Evolutionary conservation across 768 basidiomycete species (phyloP), one percentile per base, ranked within the genome.

Genomic region (Dioszegia aurantiaca): DNA sequence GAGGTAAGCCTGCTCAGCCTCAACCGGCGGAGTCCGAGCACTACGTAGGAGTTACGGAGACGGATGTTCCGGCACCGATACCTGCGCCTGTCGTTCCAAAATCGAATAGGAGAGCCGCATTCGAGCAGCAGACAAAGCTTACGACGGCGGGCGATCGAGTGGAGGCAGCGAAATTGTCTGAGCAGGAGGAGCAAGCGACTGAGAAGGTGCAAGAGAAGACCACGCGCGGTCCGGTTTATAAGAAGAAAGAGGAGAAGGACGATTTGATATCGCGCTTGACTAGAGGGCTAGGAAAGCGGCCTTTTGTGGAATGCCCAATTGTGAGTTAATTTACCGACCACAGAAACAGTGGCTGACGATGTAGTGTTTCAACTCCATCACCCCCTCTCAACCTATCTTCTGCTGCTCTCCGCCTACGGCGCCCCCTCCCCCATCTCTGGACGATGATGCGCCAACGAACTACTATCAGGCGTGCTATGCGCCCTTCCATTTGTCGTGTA

Each of bases 401-500:
- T 91, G 89, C 0, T 97, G 94, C 74, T 85, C 68, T 3, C 74
- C 74, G 2, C 69, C 72, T 28, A 55, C 60, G 4, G 26, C 47
- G 11, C 47, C 57, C 1, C 37, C 48, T 23, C 31, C 43, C 14
- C 28, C 14, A 1, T 23, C 19, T 10, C 21, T 41, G 3, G 56
- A 40, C 24, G 51, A 56, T 6, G 45, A 58, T 10, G 59, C 55
- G 30, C 51, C 67, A 61, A 44, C 54, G 28, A 59, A 60, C 36
- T 51, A 63, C 30, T 37, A 41, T 36, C 47, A 48, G 8, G 64
- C 70, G 2, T 98, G 94, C 69, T 94, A 88, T 85, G 88, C 85
- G 11, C 85, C 89, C 0, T 92, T 95, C 69, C 94, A 98, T 77
- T 80, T 94, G 23, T 87, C 86, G 65, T 97, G 94, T 68, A 88